These are phyloP conservation scores for Eimeria acervulina DNA, from an alignment of 169 alveolate genomes.

Conservation along the genomic window DNA sequence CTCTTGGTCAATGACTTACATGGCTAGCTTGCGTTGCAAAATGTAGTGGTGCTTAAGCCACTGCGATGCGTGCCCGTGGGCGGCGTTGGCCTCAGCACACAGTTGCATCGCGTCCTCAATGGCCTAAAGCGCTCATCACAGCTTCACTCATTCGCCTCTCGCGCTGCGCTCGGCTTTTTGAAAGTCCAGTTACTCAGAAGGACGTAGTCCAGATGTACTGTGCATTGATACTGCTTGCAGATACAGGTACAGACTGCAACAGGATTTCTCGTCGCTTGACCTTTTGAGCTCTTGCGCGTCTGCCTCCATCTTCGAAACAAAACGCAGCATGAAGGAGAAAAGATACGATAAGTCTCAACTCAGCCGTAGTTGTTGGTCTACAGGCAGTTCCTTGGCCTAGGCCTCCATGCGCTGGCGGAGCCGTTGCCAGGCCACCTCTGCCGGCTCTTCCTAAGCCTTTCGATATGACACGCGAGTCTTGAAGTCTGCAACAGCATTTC, in stretches of 20 bases:
- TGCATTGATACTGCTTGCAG: neutral
- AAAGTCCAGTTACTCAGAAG: neutral
- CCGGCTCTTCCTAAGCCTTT: constrained; percentile 1
- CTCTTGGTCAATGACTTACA: neutral
- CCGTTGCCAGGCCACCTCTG: constrained; percentile 14
- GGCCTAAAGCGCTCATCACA: constrained; percentile 60
- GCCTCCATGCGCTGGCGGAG: constrained; percentile 8
- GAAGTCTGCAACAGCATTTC: constrained; percentile 15
- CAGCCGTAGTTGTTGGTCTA: neutral
- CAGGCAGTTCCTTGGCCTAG: neutral
- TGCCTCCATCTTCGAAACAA: constrained; percentile 76
- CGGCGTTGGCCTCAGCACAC: constrained; percentile 40
- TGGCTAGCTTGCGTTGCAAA: constrained; percentile 74
- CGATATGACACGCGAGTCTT: constrained; percentile 7
- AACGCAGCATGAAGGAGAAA: constrained; percentile 67
- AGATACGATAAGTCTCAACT: constrained; percentile 1
- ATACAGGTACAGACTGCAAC: constrained; percentile 5
- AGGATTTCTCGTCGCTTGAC: constrained; percentile 19
- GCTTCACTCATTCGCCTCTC: neutral
- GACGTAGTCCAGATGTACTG: neutral
- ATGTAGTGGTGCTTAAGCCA: constrained; percentile 36
- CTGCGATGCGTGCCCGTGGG: constrained; percentile 63
- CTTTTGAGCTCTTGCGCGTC: constrained; percentile 70
- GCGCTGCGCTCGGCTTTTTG: neutral
- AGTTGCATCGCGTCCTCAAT: constrained; percentile 72